Percentiles rank a stretch among this genome's conserved stretches.
phyloP scores from a whole-genome alignment of 768 basidiomycete species.

The Brasilioporus rufonigricans region DNA sequence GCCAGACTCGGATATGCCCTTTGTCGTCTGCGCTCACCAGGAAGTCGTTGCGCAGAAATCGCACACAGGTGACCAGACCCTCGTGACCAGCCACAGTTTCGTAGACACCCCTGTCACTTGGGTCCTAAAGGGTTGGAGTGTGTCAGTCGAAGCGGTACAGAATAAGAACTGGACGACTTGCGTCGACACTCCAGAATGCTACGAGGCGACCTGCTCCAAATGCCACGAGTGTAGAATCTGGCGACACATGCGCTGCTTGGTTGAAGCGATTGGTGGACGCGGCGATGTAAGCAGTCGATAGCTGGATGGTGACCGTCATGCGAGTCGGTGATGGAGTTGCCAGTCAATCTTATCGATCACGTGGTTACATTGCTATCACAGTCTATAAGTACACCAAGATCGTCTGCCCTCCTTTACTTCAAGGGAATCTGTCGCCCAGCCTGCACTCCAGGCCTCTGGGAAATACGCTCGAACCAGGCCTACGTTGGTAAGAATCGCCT shows the following conservation, averaged over 20 bases:
- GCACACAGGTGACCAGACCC: slow-evolving; percentile 72
- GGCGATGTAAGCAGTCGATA: slow-evolving; percentile 43
- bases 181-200: slow-evolving; percentile 58
- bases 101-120: slow-evolving; percentile 51
- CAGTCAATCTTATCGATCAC: slow-evolving; percentile 17
- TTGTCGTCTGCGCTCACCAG: slow-evolving; percentile 76
- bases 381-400: neutral
- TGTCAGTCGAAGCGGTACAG: neutral
- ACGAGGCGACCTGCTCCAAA: slow-evolving; percentile 57
- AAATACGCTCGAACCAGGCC: slow-evolving; percentile 33
- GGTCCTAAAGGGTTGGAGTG: slow-evolving; percentile 46
- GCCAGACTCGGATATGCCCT: slow-evolving; percentile 71
- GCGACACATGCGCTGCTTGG: slow-evolving; percentile 37
- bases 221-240: slow-evolving; percentile 40
- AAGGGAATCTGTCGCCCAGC: slow-evolving; percentile 23
- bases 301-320: neutral
- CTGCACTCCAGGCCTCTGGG: slow-evolving; percentile 20
- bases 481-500: neutral
- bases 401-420: neutral
- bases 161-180: slow-evolving; percentile 26
- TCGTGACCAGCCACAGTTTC: slow-evolving; percentile 76
- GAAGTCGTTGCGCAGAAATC: slow-evolving; percentile 51
- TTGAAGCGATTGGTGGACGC: slow-evolving; percentile 48
- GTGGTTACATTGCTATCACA: slow-evolving; percentile 3
- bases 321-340: neutral